Evolutionary conservation across 1,284 basidiomycete genomes (phyloP), one percentile per base, ranked within the genome.

Genomic region (Rhodotorula sp.): DNA sequence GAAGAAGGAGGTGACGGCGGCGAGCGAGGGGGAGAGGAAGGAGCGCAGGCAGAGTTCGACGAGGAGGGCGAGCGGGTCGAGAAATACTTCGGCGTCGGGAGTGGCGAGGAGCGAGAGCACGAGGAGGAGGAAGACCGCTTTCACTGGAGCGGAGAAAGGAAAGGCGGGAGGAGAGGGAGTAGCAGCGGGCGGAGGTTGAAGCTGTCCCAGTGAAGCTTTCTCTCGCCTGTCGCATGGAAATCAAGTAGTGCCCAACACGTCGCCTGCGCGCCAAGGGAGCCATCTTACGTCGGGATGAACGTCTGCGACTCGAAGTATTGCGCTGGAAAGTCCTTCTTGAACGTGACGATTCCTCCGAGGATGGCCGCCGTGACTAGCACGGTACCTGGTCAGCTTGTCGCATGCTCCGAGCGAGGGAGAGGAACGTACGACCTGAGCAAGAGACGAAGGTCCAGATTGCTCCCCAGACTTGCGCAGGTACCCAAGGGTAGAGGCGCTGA

Each of bases 391-490:
- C 32, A 24, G 54, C 30, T 27, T 2, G 15, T 10, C 17, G 4
- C 39, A n/a, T 19, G 22, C 22, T 7, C 32, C 2, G 17, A 32
- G 29, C n/a, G 32, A 6, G n/a, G 10, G 30, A 44, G 3, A 34
- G 17, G 30, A 9, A 60, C 72, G 59, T 46, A 70, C 72, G 48
- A 5, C 68, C 69, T 8, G 36, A 30, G 36, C 70, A 63, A 7
- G 64, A 58, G 19, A 68, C 32, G 4, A 44, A 8, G 11, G 66
- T 68, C 69, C 69, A 71, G 48, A 74, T 57, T 0, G 62, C 62
- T 4, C 69, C 72, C 64, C 69, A 71, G 1, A 67, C 67, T 53
- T 73, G 69, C 10, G 63, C 62, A 1, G 72, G 72, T 20, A 74
- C 22, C 69, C 69, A 73, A 0, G 69, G 66, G 36, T 73, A 71